Conservation (phyloP, 108 stramenopile species). For the Fragilariopsis cylindrus region DNA sequence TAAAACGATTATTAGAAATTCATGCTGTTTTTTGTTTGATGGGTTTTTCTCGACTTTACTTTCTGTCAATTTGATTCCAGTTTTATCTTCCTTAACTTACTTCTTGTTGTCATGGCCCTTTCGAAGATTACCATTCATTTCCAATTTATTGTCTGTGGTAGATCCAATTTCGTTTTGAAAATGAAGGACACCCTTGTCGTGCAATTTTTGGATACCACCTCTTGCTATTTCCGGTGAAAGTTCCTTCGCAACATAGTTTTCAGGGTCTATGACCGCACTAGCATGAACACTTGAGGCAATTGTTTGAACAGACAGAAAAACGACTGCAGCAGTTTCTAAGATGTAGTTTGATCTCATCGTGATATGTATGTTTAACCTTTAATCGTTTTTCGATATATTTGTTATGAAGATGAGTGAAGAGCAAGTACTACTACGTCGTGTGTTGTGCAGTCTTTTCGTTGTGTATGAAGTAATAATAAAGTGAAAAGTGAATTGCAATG, state of each 20-base stretch:
- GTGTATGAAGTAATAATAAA: no score
- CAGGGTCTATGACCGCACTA: neutral
- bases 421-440: no score
- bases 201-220: constrained; percentile 19
- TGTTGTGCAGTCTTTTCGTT: no score
- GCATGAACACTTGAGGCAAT: neutral
- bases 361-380: neutral
- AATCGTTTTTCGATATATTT: neutral
- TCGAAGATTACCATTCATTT: no score
- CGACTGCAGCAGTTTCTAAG: constrained; percentile 5
- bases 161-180: neutral
- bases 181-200: constrained; percentile 18
- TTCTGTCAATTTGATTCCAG: neutral
- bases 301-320: neutral
- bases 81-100: neutral
- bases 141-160: neutral
- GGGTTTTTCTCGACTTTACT: neutral
- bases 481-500: no score
- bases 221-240: constrained; percentile 18
- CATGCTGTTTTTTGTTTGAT: neutral
- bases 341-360: neutral
- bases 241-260: constrained; percentile 12
- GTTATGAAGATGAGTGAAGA: neutral
- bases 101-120: no score
- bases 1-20: no score